phyloP scores from a whole-genome alignment of 2,329 filamentous ascomycete genomes.

The Podosphaera fusca region DNA sequence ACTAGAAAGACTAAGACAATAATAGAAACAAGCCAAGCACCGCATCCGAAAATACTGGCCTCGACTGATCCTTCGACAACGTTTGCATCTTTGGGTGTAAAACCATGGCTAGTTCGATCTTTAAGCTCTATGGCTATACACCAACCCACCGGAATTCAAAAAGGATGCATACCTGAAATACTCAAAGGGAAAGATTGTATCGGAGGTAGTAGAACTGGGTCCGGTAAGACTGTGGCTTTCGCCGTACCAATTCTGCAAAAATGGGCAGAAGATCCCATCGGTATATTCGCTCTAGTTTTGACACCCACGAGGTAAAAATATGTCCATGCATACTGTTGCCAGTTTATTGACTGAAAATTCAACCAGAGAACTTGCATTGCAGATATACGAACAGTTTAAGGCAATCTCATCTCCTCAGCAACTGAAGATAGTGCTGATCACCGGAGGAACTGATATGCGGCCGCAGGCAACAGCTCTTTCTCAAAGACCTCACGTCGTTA shows the following conservation, averaged over 20 bases:
- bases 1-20: slow-evolving; percentile 2
- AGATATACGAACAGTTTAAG: slow-evolving; percentile 91
- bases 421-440: slow-evolving; percentile 73
- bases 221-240: slow-evolving; percentile 92
- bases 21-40: background rate
- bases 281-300: slow-evolving; percentile 71
- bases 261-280: slow-evolving; percentile 79
- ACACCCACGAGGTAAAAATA: slow-evolving; percentile 51
- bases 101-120: slow-evolving; percentile 73
- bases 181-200: slow-evolving; percentile 82
- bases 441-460: slow-evolving; percentile 81
- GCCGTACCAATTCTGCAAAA: slow-evolving; percentile 82
- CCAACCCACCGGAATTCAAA: slow-evolving; percentile 78
- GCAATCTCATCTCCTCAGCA: slow-evolving; percentile 75
- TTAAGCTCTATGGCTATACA: slow-evolving; percentile 59
- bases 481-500: slow-evolving; percentile 68
- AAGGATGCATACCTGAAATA: slow-evolving; percentile 79
- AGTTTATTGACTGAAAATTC: slow-evolving; percentile 5
- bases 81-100: slow-evolving; percentile 50
- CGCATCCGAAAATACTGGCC: slow-evolving; percentile 19
- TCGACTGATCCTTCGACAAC: slow-evolving; percentile 34
- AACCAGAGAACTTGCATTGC: slow-evolving; percentile 61
- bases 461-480: slow-evolving; percentile 67
- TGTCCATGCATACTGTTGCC: background rate
- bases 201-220: slow-evolving; percentile 81